Percentiles rank a stretch among this genome's conserved stretches.
phyloP scores from a whole-genome alignment of 768 basidiomycete genomes.

The Hygrophoropsis aurantiaca region DNA sequence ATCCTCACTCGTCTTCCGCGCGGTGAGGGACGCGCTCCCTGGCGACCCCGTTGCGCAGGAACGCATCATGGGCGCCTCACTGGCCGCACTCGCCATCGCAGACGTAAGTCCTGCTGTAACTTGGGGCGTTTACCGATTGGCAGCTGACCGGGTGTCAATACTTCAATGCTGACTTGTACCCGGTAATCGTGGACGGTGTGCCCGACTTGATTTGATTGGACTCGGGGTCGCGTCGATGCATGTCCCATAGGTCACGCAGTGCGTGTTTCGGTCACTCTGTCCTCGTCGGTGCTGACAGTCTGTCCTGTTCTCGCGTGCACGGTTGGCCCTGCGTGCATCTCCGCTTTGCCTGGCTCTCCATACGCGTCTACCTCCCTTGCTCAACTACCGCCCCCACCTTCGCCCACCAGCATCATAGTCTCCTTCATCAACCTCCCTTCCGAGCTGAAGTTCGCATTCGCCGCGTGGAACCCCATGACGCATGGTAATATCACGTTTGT shows the following conservation, averaged over 20 bases:
- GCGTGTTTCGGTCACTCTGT: too few relatives aligned
- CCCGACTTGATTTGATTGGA: too few relatives aligned
- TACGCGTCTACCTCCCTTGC: conserved; percentile 9
- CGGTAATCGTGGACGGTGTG: too few relatives aligned
- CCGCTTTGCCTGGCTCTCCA: too few relatives aligned
- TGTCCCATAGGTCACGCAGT: conserved; percentile 59
- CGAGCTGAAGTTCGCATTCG: conserved; percentile 48
- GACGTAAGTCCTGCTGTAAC: conserved; percentile 66
- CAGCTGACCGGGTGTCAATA: too few relatives aligned
- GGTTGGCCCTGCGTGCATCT: too few relatives aligned
- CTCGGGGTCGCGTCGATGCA: too few relatives aligned
- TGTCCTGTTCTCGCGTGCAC: conserved; percentile 2
- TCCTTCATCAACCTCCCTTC: conserved; percentile 60
- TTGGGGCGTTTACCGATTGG: too few relatives aligned
- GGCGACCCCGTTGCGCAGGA: conserved; percentile 63
- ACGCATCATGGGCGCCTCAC: conserved; percentile 60
- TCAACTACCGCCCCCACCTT: too few relatives aligned
- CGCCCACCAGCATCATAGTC: conserved; percentile 49
- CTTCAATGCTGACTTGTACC: too few relatives aligned
- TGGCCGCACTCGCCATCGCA: conserved; percentile 64
- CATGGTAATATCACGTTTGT: conserved; percentile 77
- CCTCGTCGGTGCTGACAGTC: too few relatives aligned
- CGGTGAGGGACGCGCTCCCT: conserved; percentile 58
- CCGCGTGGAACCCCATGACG: conserved; percentile 67
- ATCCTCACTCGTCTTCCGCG: conserved; percentile 66